Conservation (phyloP, 306 rosid species). For the Pyrus communis region DNA sequence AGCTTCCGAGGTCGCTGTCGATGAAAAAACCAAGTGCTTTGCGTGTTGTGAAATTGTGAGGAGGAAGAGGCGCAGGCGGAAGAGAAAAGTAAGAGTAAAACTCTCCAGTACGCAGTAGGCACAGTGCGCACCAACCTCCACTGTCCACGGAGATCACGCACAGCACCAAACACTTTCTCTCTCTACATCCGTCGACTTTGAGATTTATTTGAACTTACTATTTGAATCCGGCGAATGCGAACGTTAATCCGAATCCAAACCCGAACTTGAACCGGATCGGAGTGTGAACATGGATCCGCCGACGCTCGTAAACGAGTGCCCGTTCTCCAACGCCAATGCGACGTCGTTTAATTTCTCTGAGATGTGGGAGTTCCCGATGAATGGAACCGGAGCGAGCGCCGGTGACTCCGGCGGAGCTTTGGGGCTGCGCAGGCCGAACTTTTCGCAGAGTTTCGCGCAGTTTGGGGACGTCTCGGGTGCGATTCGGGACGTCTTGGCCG, state of each 20-base stretch:
- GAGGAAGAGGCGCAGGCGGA: neutral
- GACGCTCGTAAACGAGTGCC: conserved; percentile 35
- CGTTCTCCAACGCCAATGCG: conserved; percentile 43
- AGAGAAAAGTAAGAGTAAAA: conserved; percentile 8
- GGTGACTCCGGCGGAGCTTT: conserved; percentile 38
- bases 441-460: conserved; percentile 33
- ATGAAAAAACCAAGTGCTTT: neutral
- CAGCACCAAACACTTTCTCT: neutral
- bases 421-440: conserved; percentile 38
- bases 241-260: neutral
- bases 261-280: conserved; percentile 7
- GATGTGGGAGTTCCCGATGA: conserved; percentile 72
- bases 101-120: conserved; percentile 1
- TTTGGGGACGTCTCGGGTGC: conserved; percentile 31
- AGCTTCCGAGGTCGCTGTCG: conserved; percentile 48
- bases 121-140: conserved; percentile 51
- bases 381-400: neutral
- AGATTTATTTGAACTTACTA: neutral
- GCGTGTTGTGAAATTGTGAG: neutral
- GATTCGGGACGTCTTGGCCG: conserved; percentile 32
- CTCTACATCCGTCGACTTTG: neutral
- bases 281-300: conserved; percentile 65
- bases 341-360: conserved; percentile 48
- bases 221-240: neutral
- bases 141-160: conserved; percentile 40